These are phyloP conservation scores for Coprinopsis strossmayeri DNA, from an alignment of 768 basidiomycete genomes.

Conservation along the genomic window DNA sequence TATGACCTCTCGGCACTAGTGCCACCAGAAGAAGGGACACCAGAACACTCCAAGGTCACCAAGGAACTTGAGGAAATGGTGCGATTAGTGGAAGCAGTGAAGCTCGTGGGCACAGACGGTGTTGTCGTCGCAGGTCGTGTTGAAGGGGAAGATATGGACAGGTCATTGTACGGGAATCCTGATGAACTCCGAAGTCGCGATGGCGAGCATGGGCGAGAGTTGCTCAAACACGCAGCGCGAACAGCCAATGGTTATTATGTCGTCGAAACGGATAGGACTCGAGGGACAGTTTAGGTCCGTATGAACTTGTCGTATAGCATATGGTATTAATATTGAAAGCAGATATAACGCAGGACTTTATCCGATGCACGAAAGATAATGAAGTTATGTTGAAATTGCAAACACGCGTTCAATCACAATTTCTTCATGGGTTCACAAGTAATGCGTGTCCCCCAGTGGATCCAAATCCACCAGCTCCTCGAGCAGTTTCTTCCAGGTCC, in stretches of 20 bases:
- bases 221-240: slow-evolving; percentile 47
- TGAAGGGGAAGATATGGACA: slow-evolving; percentile 36
- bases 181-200: slow-evolving; percentile 3
- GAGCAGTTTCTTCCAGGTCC: slow-evolving; percentile 80
- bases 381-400: no score
- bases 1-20: slow-evolving; percentile 69
- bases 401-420: slow-evolving; percentile 3
- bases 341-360: no score
- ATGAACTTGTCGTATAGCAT: background rate
- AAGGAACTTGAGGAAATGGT: slow-evolving; percentile 64
- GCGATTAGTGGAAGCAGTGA: slow-evolving; percentile 77
- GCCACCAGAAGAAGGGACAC: slow-evolving; percentile 55
- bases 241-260: slow-evolving; percentile 52
- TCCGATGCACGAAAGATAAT: slow-evolving; percentile 7
- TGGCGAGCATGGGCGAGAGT: slow-evolving; percentile 29
- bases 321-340: background rate
- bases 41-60: slow-evolving; percentile 44
- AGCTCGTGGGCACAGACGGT: slow-evolving; percentile 43
- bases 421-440: slow-evolving; percentile 25
- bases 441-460: slow-evolving; percentile 83
- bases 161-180: slow-evolving; percentile 1
- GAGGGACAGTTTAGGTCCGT: slow-evolving; percentile 6
- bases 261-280: slow-evolving; percentile 46
- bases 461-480: slow-evolving; percentile 87
- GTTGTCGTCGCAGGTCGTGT: slow-evolving; percentile 25